Percentiles rank a stretch among this genome's conserved stretches.
These are phyloP conservation scores for Solanum appendiculatum DNA, from an alignment of 257 asterid genomes.

Conservation along the genomic window DNA sequence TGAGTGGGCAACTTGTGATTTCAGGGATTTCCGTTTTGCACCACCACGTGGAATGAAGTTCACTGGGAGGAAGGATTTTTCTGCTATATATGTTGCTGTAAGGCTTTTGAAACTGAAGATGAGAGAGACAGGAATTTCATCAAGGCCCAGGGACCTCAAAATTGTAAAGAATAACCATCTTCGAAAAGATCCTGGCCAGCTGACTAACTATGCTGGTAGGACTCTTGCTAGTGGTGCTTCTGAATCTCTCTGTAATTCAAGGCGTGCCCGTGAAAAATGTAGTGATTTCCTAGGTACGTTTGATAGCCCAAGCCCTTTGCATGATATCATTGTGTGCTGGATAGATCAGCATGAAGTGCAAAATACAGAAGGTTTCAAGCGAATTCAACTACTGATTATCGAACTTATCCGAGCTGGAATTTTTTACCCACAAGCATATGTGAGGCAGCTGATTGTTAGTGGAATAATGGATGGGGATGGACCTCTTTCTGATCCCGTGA, in stretches of 20 bases:
- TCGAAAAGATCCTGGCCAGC: slow-evolving; percentile 12
- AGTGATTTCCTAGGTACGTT: slow-evolving; percentile 31
- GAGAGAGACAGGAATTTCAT: slow-evolving; percentile 33
- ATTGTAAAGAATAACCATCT: slow-evolving; percentile 3
- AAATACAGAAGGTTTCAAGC: slow-evolving; percentile 66
- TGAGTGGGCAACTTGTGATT: slow-evolving; percentile 98
- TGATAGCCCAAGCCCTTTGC: slow-evolving; percentile 84
- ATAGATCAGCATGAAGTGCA: slow-evolving; percentile 96
- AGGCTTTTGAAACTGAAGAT: slow-evolving; percentile 77
- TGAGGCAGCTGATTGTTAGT: slow-evolving; percentile 88
- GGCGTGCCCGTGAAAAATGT: slow-evolving; percentile 26
- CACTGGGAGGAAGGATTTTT: slow-evolving; percentile 77
- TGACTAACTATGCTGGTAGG: slow-evolving; percentile 7
- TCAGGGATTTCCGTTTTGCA: slow-evolving; percentile 64
- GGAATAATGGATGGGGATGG: slow-evolving; percentile 81
- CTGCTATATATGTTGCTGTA: slow-evolving; percentile 68
- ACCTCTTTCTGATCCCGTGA: slow-evolving; percentile 41
- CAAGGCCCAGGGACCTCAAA: slow-evolving; percentile 5
- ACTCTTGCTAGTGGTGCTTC: slow-evolving; percentile 3
- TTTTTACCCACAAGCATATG: slow-evolving; percentile 83
- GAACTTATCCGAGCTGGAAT: slow-evolving; percentile 75
- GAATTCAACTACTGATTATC: slow-evolving; percentile 64
- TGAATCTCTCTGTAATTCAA: slow-evolving; percentile 11
- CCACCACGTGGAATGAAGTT: slow-evolving; percentile 69
- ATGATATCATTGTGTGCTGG: slow-evolving; percentile 92